phyloP scores from a whole-genome alignment of 1,284 basidiomycete genomes.

The Mycosarcoma maydis region DNA sequence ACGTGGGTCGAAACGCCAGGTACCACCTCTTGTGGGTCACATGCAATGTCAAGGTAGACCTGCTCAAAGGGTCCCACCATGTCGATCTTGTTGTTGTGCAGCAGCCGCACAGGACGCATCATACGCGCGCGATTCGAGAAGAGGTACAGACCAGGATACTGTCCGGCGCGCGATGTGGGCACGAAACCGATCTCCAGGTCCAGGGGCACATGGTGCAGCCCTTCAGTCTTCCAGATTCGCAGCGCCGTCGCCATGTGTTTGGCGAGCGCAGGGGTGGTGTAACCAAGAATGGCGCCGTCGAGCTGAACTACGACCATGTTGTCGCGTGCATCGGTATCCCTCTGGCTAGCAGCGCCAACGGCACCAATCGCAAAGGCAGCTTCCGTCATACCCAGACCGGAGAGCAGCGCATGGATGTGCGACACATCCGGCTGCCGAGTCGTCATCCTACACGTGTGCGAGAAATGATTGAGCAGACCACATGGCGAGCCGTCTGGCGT shows the following conservation, averaged over 20 bases:
- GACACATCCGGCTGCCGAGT: slow-evolving; percentile 80
- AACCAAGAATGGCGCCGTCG: slow-evolving; percentile 95
- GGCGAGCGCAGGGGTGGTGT: slow-evolving; percentile 81
- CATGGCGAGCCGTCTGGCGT: slow-evolving; percentile 98
- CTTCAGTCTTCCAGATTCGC: slow-evolving; percentile 95
- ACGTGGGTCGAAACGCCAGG: slow-evolving; percentile 81
- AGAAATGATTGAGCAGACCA: slow-evolving; percentile 96
- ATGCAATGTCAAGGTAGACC: slow-evolving; percentile 98
- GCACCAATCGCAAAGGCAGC: slow-evolving; percentile 66
- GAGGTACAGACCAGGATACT: slow-evolving; percentile 95
- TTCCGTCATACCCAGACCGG: slow-evolving; percentile 93
- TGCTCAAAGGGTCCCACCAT: slow-evolving; percentile 97
- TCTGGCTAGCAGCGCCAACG: slow-evolving; percentile 19
- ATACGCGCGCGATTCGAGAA: slow-evolving; percentile 89
- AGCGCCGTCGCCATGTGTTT: slow-evolving; percentile 83
- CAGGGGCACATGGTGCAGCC: slow-evolving; percentile 78
- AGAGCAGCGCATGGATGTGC: slow-evolving; percentile 83
- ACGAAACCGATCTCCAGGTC: slow-evolving; percentile 96
- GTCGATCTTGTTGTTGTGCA: slow-evolving; percentile 85
- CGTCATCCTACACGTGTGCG: slow-evolving; percentile 90
- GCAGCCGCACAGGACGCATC: slow-evolving; percentile 97
- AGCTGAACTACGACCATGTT: slow-evolving; percentile 88
- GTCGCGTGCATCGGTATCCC: slow-evolving; percentile 75
- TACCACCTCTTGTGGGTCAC: slow-evolving; percentile 88
- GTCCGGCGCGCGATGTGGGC: slow-evolving; percentile 87